These are phyloP conservation scores for Ogataea ganodermae DNA, from an alignment of 805 yeast genomes.

Conservation along the genomic window DNA sequence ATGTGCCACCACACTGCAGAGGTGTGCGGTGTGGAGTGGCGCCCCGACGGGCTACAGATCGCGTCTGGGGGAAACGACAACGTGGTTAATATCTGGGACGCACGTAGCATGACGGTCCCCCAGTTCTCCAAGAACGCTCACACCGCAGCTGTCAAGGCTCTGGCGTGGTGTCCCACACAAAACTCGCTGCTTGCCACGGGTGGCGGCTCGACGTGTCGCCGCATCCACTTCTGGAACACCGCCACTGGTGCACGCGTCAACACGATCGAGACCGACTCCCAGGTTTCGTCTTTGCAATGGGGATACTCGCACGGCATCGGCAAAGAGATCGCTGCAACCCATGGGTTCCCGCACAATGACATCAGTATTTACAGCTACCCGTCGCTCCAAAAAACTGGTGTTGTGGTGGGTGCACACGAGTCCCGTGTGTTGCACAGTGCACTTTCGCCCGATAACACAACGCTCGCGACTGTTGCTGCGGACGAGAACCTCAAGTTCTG, in stretches of 20 bases:
- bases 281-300: slow-evolving; percentile 93
- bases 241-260: slow-evolving; percentile 85
- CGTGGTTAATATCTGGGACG: slow-evolving; percentile 91
- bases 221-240: slow-evolving; percentile 94
- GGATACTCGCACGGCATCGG: slow-evolving; percentile 74
- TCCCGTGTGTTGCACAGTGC: slow-evolving; percentile 82
- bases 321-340: slow-evolving; percentile 86
- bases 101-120: slow-evolving; percentile 61
- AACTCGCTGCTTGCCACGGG: slow-evolving; percentile 87
- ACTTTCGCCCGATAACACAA: slow-evolving; percentile 85
- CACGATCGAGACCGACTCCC: slow-evolving; percentile 88
- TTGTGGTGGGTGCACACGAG: slow-evolving; percentile 84
- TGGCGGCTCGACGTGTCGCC: slow-evolving; percentile 90
- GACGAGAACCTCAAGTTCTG: slow-evolving; percentile 96
- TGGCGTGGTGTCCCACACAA: slow-evolving; percentile 93
- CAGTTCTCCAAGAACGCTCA: slow-evolving; percentile 76
- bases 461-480: slow-evolving; percentile 92
- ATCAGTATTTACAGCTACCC: slow-evolving; percentile 86
- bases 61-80: slow-evolving; percentile 96
- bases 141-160: slow-evolving; percentile 92
- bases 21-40: slow-evolving; percentile 89
- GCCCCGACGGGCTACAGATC: slow-evolving; percentile 78
- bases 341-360: slow-evolving; percentile 88
- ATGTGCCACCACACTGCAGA: slow-evolving; percentile 78
- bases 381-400: slow-evolving; percentile 82